Conservation (phyloP, 208 protist species). For the Leishmania arabica region DNA sequence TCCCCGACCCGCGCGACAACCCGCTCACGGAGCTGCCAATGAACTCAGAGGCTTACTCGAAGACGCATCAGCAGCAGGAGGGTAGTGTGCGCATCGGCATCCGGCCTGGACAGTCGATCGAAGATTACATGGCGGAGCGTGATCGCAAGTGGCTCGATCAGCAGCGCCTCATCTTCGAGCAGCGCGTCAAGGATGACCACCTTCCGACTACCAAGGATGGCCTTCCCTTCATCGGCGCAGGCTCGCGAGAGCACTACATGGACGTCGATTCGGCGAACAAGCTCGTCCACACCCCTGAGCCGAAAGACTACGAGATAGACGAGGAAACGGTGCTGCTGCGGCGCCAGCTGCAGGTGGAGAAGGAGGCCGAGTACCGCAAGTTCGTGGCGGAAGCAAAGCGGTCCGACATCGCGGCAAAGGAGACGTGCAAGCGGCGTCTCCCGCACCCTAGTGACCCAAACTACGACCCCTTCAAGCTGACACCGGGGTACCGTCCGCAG, state of each 20-base stretch:
- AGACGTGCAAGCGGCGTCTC: conserved; percentile 71
- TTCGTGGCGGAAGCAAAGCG: conserved; percentile 86
- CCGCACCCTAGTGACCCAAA: conserved; percentile 86
- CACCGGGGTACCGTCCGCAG: conserved; percentile 84
- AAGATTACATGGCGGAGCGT: conserved; percentile 88
- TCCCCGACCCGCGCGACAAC: conserved; percentile 82
- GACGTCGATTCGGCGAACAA: conserved; percentile 66
- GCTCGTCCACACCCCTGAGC: conserved; percentile 54
- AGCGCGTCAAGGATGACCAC: conserved; percentile 43
- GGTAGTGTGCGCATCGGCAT: conserved; percentile 80
- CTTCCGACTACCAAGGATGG: conserved; percentile 75
- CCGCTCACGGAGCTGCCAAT: conserved; percentile 82
- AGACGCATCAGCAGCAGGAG: conserved; percentile 72
- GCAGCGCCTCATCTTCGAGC: conserved; percentile 39
- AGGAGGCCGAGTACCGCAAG: conserved; percentile 87
- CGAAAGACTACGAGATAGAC: conserved; percentile 80
- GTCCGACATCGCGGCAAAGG: conserved; percentile 51
- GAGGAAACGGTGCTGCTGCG: conserved; percentile 81
- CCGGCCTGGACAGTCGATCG: conserved; percentile 79
- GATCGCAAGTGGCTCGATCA: conserved; percentile 72
- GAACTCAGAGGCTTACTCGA: conserved; percentile 61
- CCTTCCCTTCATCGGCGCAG: conserved; percentile 60
- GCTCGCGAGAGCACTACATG: conserved; percentile 69
- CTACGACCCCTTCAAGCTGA: conserved; percentile 89
- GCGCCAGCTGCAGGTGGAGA: conserved; percentile 87